phyloP scores from a whole-genome alignment of 768 basidiomycete species.

The Hygrocybe punicea region DNA sequence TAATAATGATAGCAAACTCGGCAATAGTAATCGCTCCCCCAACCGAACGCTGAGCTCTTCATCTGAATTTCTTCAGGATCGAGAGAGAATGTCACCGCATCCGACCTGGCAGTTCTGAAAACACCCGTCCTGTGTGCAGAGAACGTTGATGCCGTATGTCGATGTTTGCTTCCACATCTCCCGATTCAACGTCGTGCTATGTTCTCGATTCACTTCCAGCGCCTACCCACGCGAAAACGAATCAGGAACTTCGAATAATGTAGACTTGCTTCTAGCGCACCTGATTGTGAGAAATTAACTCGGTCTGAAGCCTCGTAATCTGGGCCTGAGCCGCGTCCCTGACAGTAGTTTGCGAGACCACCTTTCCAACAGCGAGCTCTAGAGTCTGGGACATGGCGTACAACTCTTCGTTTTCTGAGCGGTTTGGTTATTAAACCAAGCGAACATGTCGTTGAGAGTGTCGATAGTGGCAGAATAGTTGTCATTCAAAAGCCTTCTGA shows the following conservation, averaged over 20 bases:
- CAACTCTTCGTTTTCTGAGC: conserved; percentile 14
- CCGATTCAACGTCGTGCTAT: background rate
- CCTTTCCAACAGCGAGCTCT: background rate
- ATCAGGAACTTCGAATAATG: background rate
- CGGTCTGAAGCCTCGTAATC: background rate
- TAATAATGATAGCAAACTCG: conserved; percentile 1
- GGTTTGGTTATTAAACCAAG: conserved; percentile 10
- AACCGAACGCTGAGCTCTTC: background rate
- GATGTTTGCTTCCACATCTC: background rate
- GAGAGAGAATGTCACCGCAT: background rate
- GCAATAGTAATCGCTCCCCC: background rate
- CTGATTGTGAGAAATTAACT: background rate
- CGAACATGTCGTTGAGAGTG: conserved; percentile 10
- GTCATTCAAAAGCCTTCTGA: background rate
- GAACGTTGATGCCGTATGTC: background rate
- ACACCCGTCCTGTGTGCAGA: background rate
- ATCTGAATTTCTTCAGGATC: background rate
- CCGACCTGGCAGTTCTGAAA: background rate
- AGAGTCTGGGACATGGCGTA: background rate
- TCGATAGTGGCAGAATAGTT: conserved; percentile 11
- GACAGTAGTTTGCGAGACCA: background rate
- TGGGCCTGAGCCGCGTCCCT: background rate
- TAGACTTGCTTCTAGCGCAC: background rate
- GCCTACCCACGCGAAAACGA: too few species aligned
- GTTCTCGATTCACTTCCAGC: background rate